A percentile compares a stretch with the other conserved stretches of the same genome.
These are phyloP conservation scores for Flaveria robusta DNA, from an alignment of 129 eudicot species.

Conservation along the genomic window DNA sequence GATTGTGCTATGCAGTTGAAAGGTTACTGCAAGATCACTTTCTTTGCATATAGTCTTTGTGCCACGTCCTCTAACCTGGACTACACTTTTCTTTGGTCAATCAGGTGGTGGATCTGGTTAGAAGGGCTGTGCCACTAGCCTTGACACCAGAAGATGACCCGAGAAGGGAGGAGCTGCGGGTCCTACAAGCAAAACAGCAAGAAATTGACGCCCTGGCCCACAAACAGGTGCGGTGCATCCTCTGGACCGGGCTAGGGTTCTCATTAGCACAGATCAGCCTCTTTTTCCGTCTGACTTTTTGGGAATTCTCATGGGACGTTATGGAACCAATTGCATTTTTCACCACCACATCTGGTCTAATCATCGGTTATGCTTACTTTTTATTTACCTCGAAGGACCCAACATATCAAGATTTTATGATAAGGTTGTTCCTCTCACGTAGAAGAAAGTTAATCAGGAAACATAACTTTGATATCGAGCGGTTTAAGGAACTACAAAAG, in stretches of 20 bases:
- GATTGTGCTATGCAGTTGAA: background rate
- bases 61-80: background rate
- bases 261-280: conserved; percentile 68
- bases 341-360: conserved; percentile 64
- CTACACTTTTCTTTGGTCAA: background rate
- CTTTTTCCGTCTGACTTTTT: conserved; percentile 83
- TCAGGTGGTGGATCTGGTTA: conserved; percentile 85
- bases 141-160: conserved; percentile 81
- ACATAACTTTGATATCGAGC: conserved; percentile 50
- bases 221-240: conserved; percentile 72
- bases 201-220: conserved; percentile 70
- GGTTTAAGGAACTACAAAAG: conserved; percentile 59
- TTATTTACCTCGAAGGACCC: conserved; percentile 80
- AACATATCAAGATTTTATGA: conserved; percentile 76
- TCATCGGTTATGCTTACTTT: conserved; percentile 82
- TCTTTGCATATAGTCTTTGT: background rate
- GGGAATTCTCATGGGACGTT: conserved; percentile 97
- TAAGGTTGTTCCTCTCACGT: conserved; percentile 72
- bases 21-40: background rate
- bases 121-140: conserved; percentile 74
- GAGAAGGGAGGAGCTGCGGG: conserved; percentile 52
- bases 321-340: conserved; percentile 96
- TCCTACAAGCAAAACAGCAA: conserved; percentile 61
- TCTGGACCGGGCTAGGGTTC: conserved; percentile 74
- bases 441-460: conserved; percentile 77